A percentile compares a stretch with the other conserved stretches of the same genome.
These are phyloP conservation scores for Boletus vermiculosoides DNA, from an alignment of 768 basidiomycete species.

Conservation along the genomic window DNA sequence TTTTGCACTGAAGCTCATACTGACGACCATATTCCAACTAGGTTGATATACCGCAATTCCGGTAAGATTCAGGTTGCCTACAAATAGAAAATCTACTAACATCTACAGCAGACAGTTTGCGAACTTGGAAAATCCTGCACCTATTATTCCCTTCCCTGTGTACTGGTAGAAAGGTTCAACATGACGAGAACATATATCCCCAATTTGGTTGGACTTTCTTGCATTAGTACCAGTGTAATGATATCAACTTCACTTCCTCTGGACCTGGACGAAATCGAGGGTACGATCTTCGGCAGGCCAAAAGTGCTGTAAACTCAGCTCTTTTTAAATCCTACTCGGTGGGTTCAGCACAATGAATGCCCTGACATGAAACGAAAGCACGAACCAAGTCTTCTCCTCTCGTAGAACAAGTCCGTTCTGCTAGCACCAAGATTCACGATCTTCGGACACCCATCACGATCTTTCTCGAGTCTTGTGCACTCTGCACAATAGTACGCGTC, in stretches of 20 bases:
- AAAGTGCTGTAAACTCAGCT: conserved; percentile 17
- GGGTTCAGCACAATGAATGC: background rate
- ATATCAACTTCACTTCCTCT: background rate
- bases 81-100: conserved; percentile 8
- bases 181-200: conserved; percentile 3
- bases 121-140: conserved; percentile 59
- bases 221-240: conserved; percentile 7
- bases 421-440: conserved; percentile 96
- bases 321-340: conserved; percentile 33
- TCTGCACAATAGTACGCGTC: conserved; percentile 99
- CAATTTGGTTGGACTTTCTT: conserved; percentile 1
- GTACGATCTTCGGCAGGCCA: background rate
- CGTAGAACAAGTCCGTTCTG: conserved; percentile 90
- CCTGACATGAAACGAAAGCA: conserved; percentile 13
- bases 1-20: background rate
- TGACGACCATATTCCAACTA: conserved; percentile 27
- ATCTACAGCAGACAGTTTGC: conserved; percentile 44
- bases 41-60: conserved; percentile 75
- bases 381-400: conserved; percentile 77
- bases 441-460: conserved; percentile 97
- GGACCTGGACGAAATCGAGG: background rate
- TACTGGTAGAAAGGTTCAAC: conserved; percentile 40
- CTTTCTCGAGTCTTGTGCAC: conserved; percentile 95
- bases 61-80: conserved; percentile 40
- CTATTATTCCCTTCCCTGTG: conserved; percentile 62